Conservation (phyloP, 805 yeast genomes). For the Metschnikowia kofuensis region DNA sequence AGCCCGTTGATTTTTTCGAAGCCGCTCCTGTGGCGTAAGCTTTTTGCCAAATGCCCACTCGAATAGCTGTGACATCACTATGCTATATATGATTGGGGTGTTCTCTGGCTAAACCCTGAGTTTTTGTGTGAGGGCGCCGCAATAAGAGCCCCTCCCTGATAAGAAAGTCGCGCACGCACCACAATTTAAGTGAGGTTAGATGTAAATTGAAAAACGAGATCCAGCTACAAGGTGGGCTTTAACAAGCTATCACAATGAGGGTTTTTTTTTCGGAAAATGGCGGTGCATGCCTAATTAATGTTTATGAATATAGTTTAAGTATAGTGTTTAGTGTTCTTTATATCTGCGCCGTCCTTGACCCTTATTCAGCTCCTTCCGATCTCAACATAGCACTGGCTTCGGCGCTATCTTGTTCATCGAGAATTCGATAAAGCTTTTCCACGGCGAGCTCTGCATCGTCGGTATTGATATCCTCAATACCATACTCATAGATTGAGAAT, state of each 20-base stretch:
- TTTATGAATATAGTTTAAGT: too few relatives aligned
- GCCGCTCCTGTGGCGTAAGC: slow-evolving; percentile 89
- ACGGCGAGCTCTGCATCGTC: slow-evolving; percentile 48
- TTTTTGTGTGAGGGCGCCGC: neutral
- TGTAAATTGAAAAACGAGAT: too few relatives aligned
- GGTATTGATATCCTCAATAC: slow-evolving; percentile 57
- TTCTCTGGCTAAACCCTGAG: neutral
- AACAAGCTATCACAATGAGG: too few relatives aligned
- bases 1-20: slow-evolving; percentile 93
- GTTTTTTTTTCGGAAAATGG: too few relatives aligned
- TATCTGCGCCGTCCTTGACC: neutral
- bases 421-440: slow-evolving; percentile 27
- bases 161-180: slow-evolving; percentile 8
- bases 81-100: neutral
- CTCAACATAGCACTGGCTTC: slow-evolving; percentile 15
- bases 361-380: neutral
- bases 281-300: too few relatives aligned
- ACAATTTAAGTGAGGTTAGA: neutral
- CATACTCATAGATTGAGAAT: slow-evolving; percentile 56
- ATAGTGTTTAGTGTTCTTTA: neutral
- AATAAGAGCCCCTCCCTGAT: slow-evolving; percentile 3
- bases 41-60: slow-evolving; percentile 97
- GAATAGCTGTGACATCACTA: slow-evolving; percentile 37
- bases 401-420: slow-evolving; percentile 25
- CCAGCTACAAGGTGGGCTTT: too few relatives aligned